Percentiles rank a stretch among this genome's conserved stretches.
These are phyloP conservation scores for Plasmodium vivax DNA, from an alignment of 169 alveolate genomes.

Conservation along the genomic window DNA sequence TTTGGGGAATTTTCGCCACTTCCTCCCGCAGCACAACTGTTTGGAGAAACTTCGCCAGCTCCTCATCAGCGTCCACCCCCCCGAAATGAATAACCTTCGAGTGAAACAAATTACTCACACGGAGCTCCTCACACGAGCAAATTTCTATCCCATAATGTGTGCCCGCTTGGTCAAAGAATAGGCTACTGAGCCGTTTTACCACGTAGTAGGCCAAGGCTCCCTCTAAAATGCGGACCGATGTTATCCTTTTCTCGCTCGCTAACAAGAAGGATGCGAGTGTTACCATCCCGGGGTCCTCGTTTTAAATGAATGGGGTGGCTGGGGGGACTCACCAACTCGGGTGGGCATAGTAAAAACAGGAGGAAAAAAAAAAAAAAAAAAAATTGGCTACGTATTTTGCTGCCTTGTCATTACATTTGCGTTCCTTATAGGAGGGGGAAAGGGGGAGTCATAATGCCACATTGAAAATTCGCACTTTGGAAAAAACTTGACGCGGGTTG, in stretches of 20 bases:
- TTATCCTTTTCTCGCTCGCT: not conserved
- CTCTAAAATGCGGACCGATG: conserved; percentile 17
- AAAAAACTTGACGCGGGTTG: not conserved
- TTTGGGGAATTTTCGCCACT: not conserved
- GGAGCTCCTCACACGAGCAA: conserved; percentile 51
- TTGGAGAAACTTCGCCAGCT: not conserved
- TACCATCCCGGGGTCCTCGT: conserved; percentile 2
- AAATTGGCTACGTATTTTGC: not conserved
- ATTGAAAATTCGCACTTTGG: not conserved
- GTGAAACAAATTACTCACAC: conserved; percentile 17
- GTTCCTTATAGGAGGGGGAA: not conserved
- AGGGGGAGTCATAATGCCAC: not conserved
- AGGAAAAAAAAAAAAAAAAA: not conserved
- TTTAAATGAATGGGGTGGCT: not conserved
- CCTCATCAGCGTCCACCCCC: not conserved
- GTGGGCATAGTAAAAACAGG: not conserved
- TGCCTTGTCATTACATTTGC: not conserved
- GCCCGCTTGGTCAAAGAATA: not conserved
- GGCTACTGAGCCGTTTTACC: not conserved
- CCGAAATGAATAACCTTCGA: conserved; percentile 22
- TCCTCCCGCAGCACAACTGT: conserved; percentile 2
- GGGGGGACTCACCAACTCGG: not conserved
- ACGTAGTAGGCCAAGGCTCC: conserved; percentile 14
- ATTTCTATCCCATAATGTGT: conserved; percentile 32
- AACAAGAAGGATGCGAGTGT: not conserved